A percentile compares a stretch with the other conserved stretches of the same genome.
phyloP scores from a whole-genome alignment of 805 yeast species.

The Komagataella ulmi region DNA sequence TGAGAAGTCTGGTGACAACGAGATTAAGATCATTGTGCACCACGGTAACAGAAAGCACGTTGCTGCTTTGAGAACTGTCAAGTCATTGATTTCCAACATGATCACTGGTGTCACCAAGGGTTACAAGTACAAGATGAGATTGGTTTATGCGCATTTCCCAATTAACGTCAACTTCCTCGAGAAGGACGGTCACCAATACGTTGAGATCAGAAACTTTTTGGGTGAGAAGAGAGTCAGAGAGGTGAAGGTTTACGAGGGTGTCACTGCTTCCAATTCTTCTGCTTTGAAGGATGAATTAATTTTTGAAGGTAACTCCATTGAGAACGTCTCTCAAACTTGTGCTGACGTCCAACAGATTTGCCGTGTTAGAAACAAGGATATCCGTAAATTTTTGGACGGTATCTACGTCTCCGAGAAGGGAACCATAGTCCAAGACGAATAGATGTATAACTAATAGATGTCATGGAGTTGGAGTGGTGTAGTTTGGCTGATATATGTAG shows the following conservation, averaged over 20 bases:
- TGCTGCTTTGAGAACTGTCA: constrained; percentile 98
- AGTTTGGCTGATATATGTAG: no score
- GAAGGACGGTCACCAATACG: constrained; percentile 55
- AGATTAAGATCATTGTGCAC: constrained; percentile 84
- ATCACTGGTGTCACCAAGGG: constrained; percentile 98
- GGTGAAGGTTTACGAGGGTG: constrained; percentile 83
- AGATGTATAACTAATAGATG: background rate
- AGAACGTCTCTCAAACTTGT: constrained; percentile 95
- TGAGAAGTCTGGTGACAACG: constrained; percentile 57
- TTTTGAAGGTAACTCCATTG: constrained; percentile 90
- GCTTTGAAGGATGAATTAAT: constrained; percentile 90
- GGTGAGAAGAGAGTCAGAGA: constrained; percentile 98
- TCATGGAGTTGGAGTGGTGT: background rate
- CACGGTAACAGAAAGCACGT: constrained; percentile 99
- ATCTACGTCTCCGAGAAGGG: constrained; percentile 97
- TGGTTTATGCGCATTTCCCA: constrained; percentile 99
- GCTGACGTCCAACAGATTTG: constrained; percentile 97
- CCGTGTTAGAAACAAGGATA: constrained; percentile 99
- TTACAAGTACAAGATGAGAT: constrained; percentile 99
- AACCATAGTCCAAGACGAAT: constrained; percentile 31
- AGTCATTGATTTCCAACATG: constrained; percentile 87
- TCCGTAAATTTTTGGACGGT: constrained; percentile 99
- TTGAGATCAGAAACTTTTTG: constrained; percentile 98
- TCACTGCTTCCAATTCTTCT: constrained; percentile 66
- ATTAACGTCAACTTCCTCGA: constrained; percentile 91